Base-by-base conservation (phyloP, 2,329 filamentous ascomycete species). In the Penicillium sp. region DNA sequence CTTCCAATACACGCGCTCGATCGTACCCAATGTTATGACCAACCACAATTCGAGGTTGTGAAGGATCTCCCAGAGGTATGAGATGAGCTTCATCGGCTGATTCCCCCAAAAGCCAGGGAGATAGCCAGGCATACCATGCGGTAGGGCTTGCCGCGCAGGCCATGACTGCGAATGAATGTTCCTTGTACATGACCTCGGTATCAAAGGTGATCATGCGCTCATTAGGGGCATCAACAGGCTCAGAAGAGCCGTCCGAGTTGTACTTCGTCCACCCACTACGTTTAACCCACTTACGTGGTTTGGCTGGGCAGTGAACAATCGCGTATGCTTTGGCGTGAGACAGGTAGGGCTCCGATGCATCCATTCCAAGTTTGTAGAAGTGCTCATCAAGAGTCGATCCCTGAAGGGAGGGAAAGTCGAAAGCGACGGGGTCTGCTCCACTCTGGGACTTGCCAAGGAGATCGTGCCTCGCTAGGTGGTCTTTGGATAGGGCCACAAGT, bases 11-110 rank as follows among this genome's bases (percentile, higher is more conserved):
- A 23, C 93, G 77, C 11, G 90, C 90, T 15, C 92, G 77, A 59
- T 98, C 92, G 60, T 93, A 98, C 13, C 92, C 92, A 41, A 98
- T 80, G 50, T 98, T 98, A 66, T 98, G 92, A 2, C 92, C 92
- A 14, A 98, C 79, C 29, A 98, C 75, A 33, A 98, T 77, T 30
- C 88, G 79, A 15, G 84, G 75, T 46, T 77, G 74, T 2, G 70
- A 71, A 6, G 82, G 78, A 53, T 95, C 82, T 18, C 92, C 93
- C 5, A 98, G 67, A 0, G 93, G 88, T 32, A 98, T 82, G 9
- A 98, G 69, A 43, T 98, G 90, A 32, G 79, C 76, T 55, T 86
- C 76, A 20, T 79, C 79, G 23, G 84, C 70, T 1, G 85, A 82
- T 68, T 96, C 86, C 18, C 81, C 85, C 12, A 98, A 67, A 23